phyloP scores from a whole-genome alignment of 805 yeast genomes.

The Alloascoidea africana region DNA sequence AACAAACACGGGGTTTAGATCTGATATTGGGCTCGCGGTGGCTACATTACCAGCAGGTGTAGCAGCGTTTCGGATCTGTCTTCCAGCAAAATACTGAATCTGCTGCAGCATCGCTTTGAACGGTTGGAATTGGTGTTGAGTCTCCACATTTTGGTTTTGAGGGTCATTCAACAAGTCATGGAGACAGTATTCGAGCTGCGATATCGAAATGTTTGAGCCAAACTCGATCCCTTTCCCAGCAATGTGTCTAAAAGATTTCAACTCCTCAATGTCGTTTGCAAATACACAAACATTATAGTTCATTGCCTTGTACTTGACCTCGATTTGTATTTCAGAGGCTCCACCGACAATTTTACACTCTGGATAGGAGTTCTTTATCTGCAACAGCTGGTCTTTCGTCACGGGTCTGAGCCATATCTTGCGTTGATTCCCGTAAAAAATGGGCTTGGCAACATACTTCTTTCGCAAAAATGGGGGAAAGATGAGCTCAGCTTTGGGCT shows the following conservation, averaged over 20 bases:
- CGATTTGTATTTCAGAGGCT: slow-evolving; percentile 32
- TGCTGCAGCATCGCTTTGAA: slow-evolving; percentile 23
- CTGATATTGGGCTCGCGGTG: slow-evolving; percentile 34
- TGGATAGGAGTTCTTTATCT: slow-evolving; percentile 20
- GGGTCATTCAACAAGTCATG: slow-evolving; percentile 14
- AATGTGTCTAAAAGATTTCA: slow-evolving; percentile 18
- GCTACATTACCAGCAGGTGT: slow-evolving; percentile 34
- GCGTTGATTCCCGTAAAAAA: slow-evolving; percentile 22
- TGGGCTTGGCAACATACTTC: slow-evolving; percentile 13
- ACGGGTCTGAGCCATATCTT: slow-evolving; percentile 30
- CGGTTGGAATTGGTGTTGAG: slow-evolving; percentile 18
- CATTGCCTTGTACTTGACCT: slow-evolving; percentile 26
- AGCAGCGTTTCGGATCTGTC: slow-evolving; percentile 33
- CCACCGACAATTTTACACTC: slow-evolving; percentile 27
- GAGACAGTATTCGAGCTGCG: slow-evolving; percentile 22
- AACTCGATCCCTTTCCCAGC: slow-evolving; percentile 25
- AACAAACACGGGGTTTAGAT: slow-evolving; percentile 29
- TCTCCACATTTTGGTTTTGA: not conserved
- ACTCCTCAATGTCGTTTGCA: slow-evolving; percentile 27
- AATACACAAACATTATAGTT: slow-evolving; percentile 24
- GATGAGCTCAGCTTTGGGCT: slow-evolving; percentile 22
- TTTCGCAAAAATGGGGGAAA: slow-evolving; percentile 23
- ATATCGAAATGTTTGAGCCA: slow-evolving; percentile 27
- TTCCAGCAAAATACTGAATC: slow-evolving; percentile 30
- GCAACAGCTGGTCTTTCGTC: slow-evolving; percentile 21